Evolutionary conservation across 2,329 filamentous ascomycete genomes (phyloP).

Genomic region (Clarireedia paspali): DNA sequence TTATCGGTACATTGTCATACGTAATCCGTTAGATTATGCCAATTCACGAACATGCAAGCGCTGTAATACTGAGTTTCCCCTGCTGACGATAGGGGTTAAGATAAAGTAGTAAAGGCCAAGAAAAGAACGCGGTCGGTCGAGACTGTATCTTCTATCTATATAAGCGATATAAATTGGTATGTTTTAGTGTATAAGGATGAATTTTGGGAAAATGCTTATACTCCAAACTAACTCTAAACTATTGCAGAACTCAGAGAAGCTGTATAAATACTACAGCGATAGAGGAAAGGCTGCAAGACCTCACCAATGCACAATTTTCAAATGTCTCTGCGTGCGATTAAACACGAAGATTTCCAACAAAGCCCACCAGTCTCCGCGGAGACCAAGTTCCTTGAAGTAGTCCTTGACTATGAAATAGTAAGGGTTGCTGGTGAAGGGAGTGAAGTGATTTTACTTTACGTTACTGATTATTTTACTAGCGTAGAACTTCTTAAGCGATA

Average conservation of each 20-base stretch:
- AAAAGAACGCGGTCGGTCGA: neutral
- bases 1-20: constrained; percentile 13
- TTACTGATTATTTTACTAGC: constrained; percentile 39
- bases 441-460: constrained; percentile 33
- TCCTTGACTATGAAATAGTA: constrained; percentile 43
- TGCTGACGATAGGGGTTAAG: neutral
- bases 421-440: constrained; percentile 24
- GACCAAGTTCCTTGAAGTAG: constrained; percentile 31
- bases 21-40: constrained; percentile 7
- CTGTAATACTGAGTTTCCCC: constrained; percentile 12
- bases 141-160: constrained; percentile 13
- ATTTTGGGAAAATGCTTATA: neutral
- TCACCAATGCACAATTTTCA: constrained; percentile 14
- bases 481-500: constrained; percentile 38
- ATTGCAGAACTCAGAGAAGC: constrained; percentile 9
- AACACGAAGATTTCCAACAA: constrained; percentile 10
- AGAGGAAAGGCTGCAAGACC: constrained; percentile 12
- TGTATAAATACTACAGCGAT: constrained; percentile 13
- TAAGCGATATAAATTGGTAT: constrained; percentile 13
- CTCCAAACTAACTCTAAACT: neutral
- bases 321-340: constrained; percentile 2
- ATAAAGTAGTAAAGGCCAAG: constrained; percentile 3
- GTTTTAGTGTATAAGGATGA: constrained; percentile 1
- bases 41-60: constrained; percentile 12
- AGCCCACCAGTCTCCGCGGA: constrained; percentile 7